These are phyloP conservation scores for Metarhizium album DNA, from an alignment of 2,329 filamentous ascomycete genomes.

Conservation along the genomic window DNA sequence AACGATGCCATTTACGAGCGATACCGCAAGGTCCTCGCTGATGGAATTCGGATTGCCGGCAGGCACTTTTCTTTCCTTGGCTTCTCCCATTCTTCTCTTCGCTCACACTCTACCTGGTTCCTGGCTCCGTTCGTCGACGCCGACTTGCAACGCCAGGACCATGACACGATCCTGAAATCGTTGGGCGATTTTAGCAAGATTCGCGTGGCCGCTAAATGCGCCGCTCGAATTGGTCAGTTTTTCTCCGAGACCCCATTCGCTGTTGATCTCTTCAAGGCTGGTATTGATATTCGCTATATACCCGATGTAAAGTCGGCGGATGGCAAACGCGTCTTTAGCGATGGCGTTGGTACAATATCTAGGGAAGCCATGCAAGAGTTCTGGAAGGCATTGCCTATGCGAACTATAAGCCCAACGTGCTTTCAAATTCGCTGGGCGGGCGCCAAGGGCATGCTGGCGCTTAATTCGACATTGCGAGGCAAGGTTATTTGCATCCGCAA, in stretches of 20 bases:
- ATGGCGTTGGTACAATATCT: conserved; percentile 70
- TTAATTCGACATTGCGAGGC: conserved; percentile 52
- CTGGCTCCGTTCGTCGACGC: conserved; percentile 34
- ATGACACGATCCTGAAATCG: conserved; percentile 31
- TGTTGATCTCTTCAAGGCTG: conserved; percentile 33
- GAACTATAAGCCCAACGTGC: conserved; percentile 44
- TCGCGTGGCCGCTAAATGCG: conserved; percentile 42
- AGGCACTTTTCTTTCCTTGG: conserved; percentile 57
- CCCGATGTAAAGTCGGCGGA: conserved; percentile 40
- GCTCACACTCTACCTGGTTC: conserved; percentile 61
- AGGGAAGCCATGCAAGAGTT: conserved; percentile 45
- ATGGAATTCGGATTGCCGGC: conserved; percentile 53
- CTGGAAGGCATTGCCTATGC: conserved; percentile 40
- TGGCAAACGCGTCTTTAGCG: conserved; percentile 56
- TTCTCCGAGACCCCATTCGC: conserved; percentile 66
- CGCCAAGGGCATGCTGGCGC: conserved; percentile 67
- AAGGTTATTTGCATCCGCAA: conserved; percentile 49
- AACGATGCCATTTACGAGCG: conserved; percentile 41
- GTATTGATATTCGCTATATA: conserved; percentile 26
- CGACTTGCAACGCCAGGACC: conserved; percentile 20
- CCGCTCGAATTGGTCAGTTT: conserved; percentile 52
- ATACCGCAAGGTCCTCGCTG: conserved; percentile 48
- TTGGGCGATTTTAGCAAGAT: conserved; percentile 43
- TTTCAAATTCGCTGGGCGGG: conserved; percentile 68
- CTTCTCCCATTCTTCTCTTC: conserved; percentile 69